phyloP scores from a whole-genome alignment of 2,329 filamentous ascomycete species.

The Leptodontidium sp. region DNA sequence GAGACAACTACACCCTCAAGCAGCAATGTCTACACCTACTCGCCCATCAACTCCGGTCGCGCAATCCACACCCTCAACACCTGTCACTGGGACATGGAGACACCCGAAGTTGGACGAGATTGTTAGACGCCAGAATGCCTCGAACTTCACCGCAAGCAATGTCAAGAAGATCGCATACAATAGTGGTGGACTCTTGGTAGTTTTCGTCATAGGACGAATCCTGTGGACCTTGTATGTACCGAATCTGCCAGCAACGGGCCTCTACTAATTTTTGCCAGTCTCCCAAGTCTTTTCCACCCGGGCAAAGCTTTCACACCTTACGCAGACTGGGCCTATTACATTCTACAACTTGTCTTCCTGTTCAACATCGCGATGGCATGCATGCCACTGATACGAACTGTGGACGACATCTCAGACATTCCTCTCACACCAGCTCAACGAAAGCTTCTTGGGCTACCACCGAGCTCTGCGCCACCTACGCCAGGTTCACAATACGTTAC shows the following conservation, averaged over 20 bases:
- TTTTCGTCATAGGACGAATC: conserved; percentile 54
- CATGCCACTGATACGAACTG: conserved; percentile 73
- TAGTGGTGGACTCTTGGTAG: conserved; percentile 58
- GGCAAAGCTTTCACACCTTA: conserved; percentile 39
- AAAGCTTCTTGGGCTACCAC: conserved; percentile 80
- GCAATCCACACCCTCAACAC: conserved; percentile 39
- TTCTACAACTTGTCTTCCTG: conserved; percentile 64
- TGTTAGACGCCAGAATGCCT: conserved; percentile 77
- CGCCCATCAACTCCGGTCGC: conserved; percentile 41
- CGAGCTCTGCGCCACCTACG: conserved; percentile 67
- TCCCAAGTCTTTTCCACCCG: conserved; percentile 41
- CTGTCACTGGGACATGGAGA: conserved; percentile 78
- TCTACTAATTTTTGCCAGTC: conserved; percentile 36
- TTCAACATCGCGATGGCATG: conserved; percentile 77
- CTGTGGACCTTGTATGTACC: conserved; percentile 42
- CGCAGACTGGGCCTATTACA: conserved; percentile 50
- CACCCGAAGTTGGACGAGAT: conserved; percentile 93
- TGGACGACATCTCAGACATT: conserved; percentile 86
- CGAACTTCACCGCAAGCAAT: conserved; percentile 81
- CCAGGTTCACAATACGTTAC: conserved; percentile 80
- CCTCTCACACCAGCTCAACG: conserved; percentile 90
- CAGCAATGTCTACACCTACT: conserved; percentile 39
- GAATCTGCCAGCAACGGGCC: not conserved
- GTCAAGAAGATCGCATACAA: conserved; percentile 76
- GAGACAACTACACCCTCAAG: not conserved